Base-by-base conservation (phyloP, 176 grass and related monocot genomes). In the Chrysopogon serrulatus region DNA sequence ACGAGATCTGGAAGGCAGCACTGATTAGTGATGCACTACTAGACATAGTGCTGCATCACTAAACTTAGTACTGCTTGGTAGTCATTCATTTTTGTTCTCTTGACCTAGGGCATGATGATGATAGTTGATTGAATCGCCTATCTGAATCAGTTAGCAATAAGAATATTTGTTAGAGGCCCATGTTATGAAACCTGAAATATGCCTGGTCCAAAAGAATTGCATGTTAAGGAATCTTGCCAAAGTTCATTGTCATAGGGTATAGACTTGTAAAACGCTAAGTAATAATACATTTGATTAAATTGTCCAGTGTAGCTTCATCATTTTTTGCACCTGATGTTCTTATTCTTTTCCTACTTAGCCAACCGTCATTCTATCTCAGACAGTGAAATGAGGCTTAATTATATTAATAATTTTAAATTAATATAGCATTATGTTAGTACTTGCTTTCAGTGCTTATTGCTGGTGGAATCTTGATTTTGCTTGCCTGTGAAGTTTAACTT, bases 401-500 rank as follows among this genome's bases (percentile, higher is more conserved):
- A 19, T 72, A 42, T 70, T 43, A 81, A 51, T 69, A 51, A 60
- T 4, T 85, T 74, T 60, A 42, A 72, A 23, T 73, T 65, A 14
- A 70, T 62, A 11, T 39, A 68, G 23, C 24, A 73, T 56, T 16
- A 45, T 59, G 26, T 41, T 88, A 65, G 10, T 78, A 84, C 68
- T 26, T 84, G 26, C 24, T 35, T 34, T 43, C 64, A 7, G 17
- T 65, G 40, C 49, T 80, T 71, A 77, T 82, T 34, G 30, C 64
- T 70, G 14, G 64, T 81, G 63, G 14, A 54, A 77, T 69, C 37
- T 78, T 77, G 7, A 39, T 39, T 47, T 84, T 86, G 65, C 79
- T 86, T 90, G 56, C 60, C 66, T 82, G 37, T 26, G 31, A 90
- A 82, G 83, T 71, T 80, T 71, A 43, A 73, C 41, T 72, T 78